Conservation (phyloP, 192 early-diverging fungal species). For the Backusella tuberculispora region DNA sequence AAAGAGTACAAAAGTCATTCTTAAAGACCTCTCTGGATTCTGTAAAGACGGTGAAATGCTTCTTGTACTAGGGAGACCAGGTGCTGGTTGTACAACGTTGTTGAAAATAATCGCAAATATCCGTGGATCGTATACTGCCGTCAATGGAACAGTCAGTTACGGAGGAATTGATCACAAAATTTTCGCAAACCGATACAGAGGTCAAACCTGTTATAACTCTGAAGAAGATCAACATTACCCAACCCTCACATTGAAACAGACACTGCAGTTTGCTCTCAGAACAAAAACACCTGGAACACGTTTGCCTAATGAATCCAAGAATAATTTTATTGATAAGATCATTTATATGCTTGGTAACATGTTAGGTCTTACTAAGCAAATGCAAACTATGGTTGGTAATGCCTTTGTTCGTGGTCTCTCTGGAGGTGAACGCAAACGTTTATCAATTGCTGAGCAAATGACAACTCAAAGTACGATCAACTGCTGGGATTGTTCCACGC, state of each 20-base stretch:
- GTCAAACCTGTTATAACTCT: conserved; percentile 76
- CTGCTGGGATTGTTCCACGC: conserved; percentile 67
- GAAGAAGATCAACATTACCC: conserved; percentile 84
- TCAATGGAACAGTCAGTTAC: conserved; percentile 63
- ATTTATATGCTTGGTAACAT: conserved; percentile 54
- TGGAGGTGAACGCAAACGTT: conserved; percentile 79
- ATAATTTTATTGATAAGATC: conserved; percentile 55
- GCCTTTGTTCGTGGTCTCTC: conserved; percentile 77
- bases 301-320: conserved; percentile 49
- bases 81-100: conserved; percentile 68
- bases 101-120: conserved; percentile 64
- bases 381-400: conserved; percentile 74
- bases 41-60: conserved; percentile 76
- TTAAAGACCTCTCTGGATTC: conserved; percentile 66
- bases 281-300: conserved; percentile 70
- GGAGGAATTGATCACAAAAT: conserved; percentile 66
- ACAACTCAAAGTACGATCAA: conserved; percentile 63
- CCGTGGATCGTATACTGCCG: conserved; percentile 51
- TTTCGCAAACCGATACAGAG: conserved; percentile 64
- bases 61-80: conserved; percentile 70
- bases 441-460: conserved; percentile 79
- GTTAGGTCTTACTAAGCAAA: conserved; percentile 60
- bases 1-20: conserved; percentile 45
- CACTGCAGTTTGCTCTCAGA: conserved; percentile 74
- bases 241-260: conserved; percentile 76